Base-by-base conservation (phyloP, 1,284 basidiomycete genomes). In the Mrakiaceae sp. region DNA sequence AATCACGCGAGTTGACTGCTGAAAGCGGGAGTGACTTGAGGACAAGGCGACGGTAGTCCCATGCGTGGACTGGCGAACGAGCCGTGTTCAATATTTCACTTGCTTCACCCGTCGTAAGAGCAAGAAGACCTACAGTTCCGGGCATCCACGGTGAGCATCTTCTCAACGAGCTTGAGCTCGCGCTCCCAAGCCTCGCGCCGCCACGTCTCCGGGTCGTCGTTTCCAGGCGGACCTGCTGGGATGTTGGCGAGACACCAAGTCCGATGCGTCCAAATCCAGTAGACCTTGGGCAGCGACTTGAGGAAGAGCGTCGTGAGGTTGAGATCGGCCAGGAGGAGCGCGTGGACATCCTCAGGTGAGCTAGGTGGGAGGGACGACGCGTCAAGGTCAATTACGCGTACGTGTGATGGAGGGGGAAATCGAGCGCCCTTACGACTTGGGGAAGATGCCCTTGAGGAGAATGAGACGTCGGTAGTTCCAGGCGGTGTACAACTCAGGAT, bases 241-340 rank as follows among this genome's bases (percentile, higher is more conserved):
- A 94, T 81, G 62, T 87, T 83, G 73, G 88, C 86, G 3, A 97
- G 82, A 71, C 91, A 92, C 94, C 94, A 97, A 71, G 86, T 81
- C 47, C 93, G 84, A 71, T 97, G 92, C 72, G 92, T 95, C 94
- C 93, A 97, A 68, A 96, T 91, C 85, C 88, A 91, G 74, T 97
- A 97, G 11, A 94, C 86, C 73, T 97, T 97, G 7, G 93, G 93
- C 72, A 93, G 85, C 9, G 82, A 79, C 71, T 87, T 86, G 56
- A 97, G 82, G 14, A 87, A 85, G 7, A 80, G 76, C 71, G 86
- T 88, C 0, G 92, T 96, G 74, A 92, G 80, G 2, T 81, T 78
- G n/a, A 97, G 77, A 66, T 97, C 93, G 49, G 82, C 79, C 2
- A 82, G 78, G 2, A 96, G 80, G 3, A 86, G 66, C 8, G 80